Conservation (phyloP, 345 rosid species). For the Clarkia xantiana region DNA sequence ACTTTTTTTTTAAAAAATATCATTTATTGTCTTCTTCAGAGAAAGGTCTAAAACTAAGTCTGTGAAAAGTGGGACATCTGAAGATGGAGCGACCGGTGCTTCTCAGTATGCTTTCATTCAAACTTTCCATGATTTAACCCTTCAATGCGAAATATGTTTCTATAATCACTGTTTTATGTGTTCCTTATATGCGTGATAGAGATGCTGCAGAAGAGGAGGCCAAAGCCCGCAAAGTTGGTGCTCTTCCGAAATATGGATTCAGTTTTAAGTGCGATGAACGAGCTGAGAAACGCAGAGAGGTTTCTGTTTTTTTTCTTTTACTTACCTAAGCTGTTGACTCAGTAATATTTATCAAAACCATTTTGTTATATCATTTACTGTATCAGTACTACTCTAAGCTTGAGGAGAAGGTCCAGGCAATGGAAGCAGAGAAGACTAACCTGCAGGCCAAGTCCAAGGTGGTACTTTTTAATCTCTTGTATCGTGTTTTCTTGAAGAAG, state of each 20-base stretch:
- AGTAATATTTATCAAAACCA: background rate
- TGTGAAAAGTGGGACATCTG: too few relatives aligned
- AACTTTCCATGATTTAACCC: too few relatives aligned
- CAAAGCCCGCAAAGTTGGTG: conserved; percentile 46
- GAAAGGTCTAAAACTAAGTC: too few relatives aligned
- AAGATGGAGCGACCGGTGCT: too few relatives aligned
- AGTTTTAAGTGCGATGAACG: conserved; percentile 90
- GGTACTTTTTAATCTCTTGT: conserved; percentile 4
- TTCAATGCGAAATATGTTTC: too few relatives aligned
- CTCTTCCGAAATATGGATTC: conserved; percentile 88
- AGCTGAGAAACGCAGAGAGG: conserved; percentile 97
- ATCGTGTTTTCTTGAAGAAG: too few relatives aligned
- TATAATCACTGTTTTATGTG: background rate
- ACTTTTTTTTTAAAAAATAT: too few relatives aligned
- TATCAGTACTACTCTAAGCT: conserved; percentile 80
- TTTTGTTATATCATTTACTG: conserved; percentile 5
- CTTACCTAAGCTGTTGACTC: background rate
- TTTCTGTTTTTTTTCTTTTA: conserved; percentile 14
- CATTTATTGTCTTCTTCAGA: too few relatives aligned
- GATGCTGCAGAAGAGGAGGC: conserved; percentile 33
- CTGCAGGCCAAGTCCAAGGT: conserved; percentile 95
- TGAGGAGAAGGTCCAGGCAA: conserved; percentile 91
- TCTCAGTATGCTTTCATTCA: too few relatives aligned
- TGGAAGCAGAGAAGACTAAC: conserved; percentile 58
- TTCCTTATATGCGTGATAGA: conserved; percentile 26